Base-by-base conservation (phyloP, 1,284 basidiomycete species). In the Ceratobasidium sp. region DNA sequence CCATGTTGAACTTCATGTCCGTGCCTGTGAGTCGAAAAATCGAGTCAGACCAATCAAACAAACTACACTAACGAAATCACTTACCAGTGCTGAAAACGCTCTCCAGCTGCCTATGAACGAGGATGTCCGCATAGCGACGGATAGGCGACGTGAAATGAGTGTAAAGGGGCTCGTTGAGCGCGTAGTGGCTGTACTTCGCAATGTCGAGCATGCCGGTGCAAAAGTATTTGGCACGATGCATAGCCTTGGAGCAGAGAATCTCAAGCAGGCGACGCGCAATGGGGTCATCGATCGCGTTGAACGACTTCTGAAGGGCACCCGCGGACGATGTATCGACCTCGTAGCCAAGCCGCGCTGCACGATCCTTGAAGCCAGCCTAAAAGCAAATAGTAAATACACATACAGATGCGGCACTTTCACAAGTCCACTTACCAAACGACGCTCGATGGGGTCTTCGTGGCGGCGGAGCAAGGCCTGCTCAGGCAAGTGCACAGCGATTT, bases 151-250 rank as follows among this genome's bases (percentile, higher is more conserved):
- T 98, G 84, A 98, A 99, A 83, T 99, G 97, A 29, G 97, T 98
- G 86, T 99, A 99, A 65, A 99, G 86, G 9, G 98, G 96, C 7
- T 91, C 86, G 79, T 92, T 97, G 79, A 99, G 87, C 0, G 96
- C 92, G 82, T 95, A 99, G 84, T 99, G 98, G 45, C 89, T 85
- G 82, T 99, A 99, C 85, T 99, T 99, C 56, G 96, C 95, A 81
- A 99, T 99, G 84, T 99, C 98, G 79, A 99, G 88, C 95, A 99
- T 98, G 78, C 98, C 98, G 33, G 97, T 91, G 82, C 97, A 99
- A 90, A 98, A 99, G 85, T 99, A 99, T 82, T 97, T 97, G 77
- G 98, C 95, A 67, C 91, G 90, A 76, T 93, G 92, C 79, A 97
- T 98, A 22, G 95, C 91, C 83, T 98, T 98, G 81, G 90, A 92